A percentile compares a stretch with the other conserved stretches of the same genome.
Evolutionary conservation across 352 stramenopile genomes (phyloP).

Genomic region (Phytophthora cajani): DNA sequence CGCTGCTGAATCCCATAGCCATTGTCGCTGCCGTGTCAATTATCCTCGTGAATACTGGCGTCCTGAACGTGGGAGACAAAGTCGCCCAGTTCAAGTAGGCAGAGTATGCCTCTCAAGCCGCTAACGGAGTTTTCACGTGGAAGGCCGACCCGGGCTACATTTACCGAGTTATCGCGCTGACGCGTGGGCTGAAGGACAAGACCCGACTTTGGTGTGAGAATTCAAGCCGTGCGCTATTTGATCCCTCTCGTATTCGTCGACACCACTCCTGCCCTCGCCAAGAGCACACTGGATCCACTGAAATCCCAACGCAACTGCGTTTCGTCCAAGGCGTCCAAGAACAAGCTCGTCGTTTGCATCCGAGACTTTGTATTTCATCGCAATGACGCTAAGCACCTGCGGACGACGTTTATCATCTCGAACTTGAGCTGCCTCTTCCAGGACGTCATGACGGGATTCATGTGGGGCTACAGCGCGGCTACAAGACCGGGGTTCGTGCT

Average conservation of each 20-base stretch:
- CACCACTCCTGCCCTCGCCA: not conserved
- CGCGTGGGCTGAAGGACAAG: not conserved
- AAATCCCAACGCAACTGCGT: not conserved
- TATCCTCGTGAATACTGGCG: constrained; percentile 2
- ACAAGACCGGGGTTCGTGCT: constrained; percentile 10
- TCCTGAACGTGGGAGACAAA: constrained; percentile 4
- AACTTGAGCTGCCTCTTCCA: constrained; percentile 7
- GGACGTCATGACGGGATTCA: constrained; percentile 12
- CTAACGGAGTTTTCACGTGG: constrained; percentile 15
- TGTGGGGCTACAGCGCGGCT: constrained; percentile 12
- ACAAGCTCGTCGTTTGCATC: not conserved
- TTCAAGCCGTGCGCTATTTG: constrained; percentile 10
- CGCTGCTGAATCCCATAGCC: constrained; percentile 3
- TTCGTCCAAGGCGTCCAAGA: not conserved
- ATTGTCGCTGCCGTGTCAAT: not conserved
- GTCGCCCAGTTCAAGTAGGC: constrained; percentile 2
- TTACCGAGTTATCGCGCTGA: constrained; percentile 3
- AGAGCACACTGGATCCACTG: not conserved
- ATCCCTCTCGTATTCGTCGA: constrained; percentile 4
- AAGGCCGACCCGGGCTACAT: constrained; percentile 2
- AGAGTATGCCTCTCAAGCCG: constrained; percentile 9
- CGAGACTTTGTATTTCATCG: constrained; percentile 4
- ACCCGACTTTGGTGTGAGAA: not conserved
- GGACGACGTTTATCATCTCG: not conserved
- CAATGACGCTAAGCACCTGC: constrained; percentile 9